phyloP scores from a whole-genome alignment of 169 alveolate species.

The Cryptosporidium sp. region DNA sequence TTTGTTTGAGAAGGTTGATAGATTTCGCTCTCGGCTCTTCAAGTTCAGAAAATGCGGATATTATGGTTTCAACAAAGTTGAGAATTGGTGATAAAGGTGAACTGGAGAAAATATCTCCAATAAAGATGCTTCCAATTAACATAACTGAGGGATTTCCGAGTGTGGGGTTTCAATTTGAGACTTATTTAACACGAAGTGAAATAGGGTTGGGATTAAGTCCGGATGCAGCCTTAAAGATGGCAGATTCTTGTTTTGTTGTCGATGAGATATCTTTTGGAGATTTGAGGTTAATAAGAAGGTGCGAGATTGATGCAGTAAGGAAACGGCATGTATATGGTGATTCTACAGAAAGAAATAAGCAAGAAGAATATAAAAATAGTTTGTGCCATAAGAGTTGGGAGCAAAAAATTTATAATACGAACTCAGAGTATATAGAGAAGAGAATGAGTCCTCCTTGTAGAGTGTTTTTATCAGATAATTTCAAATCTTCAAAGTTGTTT shows the following conservation, averaged over 20 bases:
- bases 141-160: slow-evolving; percentile 54
- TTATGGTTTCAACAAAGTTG: slow-evolving; percentile 17
- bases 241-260: slow-evolving; percentile 40
- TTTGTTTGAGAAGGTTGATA: slow-evolving; percentile 44
- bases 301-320: slow-evolving; percentile 50
- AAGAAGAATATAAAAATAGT: slow-evolving; percentile 1
- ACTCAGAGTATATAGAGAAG: not conserved
- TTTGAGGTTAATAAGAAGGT: slow-evolving; percentile 28
- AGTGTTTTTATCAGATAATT: slow-evolving; percentile 20
- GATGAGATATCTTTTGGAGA: slow-evolving; percentile 41
- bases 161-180: slow-evolving; percentile 64
- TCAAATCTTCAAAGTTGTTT: slow-evolving; percentile 4
- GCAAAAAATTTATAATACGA: not conserved
- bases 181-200: slow-evolving; percentile 41
- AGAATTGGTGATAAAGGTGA: slow-evolving; percentile 1
- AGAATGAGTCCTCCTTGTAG: slow-evolving; percentile 49
- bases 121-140: slow-evolving; percentile 28
- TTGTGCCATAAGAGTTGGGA: slow-evolving; percentile 30
- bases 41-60: slow-evolving; percentile 17
- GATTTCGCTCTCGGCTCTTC: not conserved
- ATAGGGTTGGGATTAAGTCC: slow-evolving; percentile 26
- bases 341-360: slow-evolving; percentile 3
- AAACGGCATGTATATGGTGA: slow-evolving; percentile 32
- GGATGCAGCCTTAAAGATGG: slow-evolving; percentile 17
- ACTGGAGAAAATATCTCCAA: not conserved